Evolutionary conservation across 2,329 filamentous ascomycete species (phyloP), one percentile per base, ranked within the genome.

Genomic region (Cordyceps militaris): DNA sequence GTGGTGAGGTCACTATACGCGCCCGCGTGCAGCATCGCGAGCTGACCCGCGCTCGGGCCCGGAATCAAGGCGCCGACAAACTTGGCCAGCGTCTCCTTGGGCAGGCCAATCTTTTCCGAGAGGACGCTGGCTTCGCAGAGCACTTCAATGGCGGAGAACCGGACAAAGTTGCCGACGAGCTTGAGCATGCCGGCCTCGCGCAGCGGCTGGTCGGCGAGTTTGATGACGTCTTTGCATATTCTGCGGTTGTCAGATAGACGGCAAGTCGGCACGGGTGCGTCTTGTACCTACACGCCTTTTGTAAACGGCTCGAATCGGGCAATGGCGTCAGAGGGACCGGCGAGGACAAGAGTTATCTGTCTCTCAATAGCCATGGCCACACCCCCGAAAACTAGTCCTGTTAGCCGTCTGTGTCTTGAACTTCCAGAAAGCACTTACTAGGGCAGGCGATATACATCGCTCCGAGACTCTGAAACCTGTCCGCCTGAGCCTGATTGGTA

Each of bases 161-260:
- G 52, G 21, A 55, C 30, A 47, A 42, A 55, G 42, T 55, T 55
- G 28, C 52, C 52, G 32, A 55, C 43, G 24, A 55, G 52, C 28
- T 55, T 55, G 28, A 55, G 43, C 28, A 55, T 32, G 32, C 52
- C 38, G 19, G 52, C 52, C 11, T 55, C 40, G 7, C 42, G 52
- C 14, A 46, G 43, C 13, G 52, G 52, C 30, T 47, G 52, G 19
- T 55, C 23, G 10, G 28, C 43, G 11, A 55, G 40, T 11, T 36
- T 26, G 28, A 55, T 55, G 7, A 19, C 36, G 23, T 55, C 38
- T 26, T 47, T 55, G 21, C 52, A 55, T 21, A 55, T 55, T 23
- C 52, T 55, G n/a, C 19, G 4, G 8, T 5, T 13, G 42, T 47
- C 26, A 47, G 38, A 23, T 32, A 11, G 30, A 2, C 19, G 13